Base-by-base conservation (phyloP, 768 basidiomycete species). In the Boletus tylopilopsis region DNA sequence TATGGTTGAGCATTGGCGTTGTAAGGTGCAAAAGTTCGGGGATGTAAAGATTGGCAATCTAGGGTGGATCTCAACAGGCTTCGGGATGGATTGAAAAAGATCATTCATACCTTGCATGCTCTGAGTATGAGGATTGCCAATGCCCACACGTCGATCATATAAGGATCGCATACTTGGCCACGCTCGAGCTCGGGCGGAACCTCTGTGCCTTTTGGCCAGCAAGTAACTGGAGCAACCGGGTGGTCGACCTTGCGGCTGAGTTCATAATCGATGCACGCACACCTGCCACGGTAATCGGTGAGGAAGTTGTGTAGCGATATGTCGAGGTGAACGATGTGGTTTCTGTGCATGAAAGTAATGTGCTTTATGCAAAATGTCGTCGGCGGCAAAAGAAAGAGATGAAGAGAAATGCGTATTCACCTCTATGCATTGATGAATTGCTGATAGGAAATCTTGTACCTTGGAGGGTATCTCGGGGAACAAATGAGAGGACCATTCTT, bases 241-340 rank as follows among this genome's bases (percentile, higher is more conserved):
- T 64, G 66, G 41, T 77, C 71, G 60, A 81, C 82, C 39, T 73
- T 74, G 18, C 76, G 78, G 60, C 84, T 85, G 13, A 78, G 62
- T 62, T 89, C 86, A 55, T 79, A 89, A 63, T 90, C 87, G 51
- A 88, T 89, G 58, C 76, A 87, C 0, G 84, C 84, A 62, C 81
- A 89, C 42, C 71, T 76, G 11, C 82, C 82, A 34, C 74, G 62
- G 58, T 78, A 79, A 63, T 89, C 77, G 16, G 85, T 83, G 45
- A 90, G 68, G 43, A 89, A 68, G 60, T 90, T 90, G 51, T 76
- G 76, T 30, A 82, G 57, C 10, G 85, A 87, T 39, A 89, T 83
- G 60, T 90, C 87, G 35, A 89, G 71, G 62, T 90, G 87, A 6
- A 80, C 83, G 43, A 87, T 76, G 47, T 64, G 70, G 61, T 83